Evolutionary conservation across 768 basidiomycete species (phyloP), one percentile per base, ranked within the genome.

Genomic region (Suillus bovinus): DNA sequence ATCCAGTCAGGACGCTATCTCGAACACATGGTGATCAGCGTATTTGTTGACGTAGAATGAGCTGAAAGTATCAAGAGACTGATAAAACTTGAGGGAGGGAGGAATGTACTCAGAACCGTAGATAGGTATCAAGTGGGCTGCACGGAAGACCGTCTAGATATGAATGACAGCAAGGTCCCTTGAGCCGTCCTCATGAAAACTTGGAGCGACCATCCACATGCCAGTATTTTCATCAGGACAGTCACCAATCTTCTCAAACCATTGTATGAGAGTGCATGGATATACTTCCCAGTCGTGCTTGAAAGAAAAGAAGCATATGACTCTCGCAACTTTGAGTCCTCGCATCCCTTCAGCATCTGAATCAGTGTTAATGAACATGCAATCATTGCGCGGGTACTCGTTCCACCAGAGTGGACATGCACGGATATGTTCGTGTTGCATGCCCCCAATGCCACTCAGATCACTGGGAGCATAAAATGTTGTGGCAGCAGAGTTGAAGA

Each of bases 341-440:
- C 17, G 46, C 46, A 69, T 66, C 3, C 68, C 67, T 20, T n/a
- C n/a, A 29, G 33, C 10, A 11, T 46, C 47, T 9, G 33, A 27
- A 38, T 65, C 64, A n/a, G 52, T 65, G 24, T 66, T 65, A 2
- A 66, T 41, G 49, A 66, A 68, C 20, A 55, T 24, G 10, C 52
- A 46, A 6, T 46, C 46, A 13, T 46, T 46, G 13, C 6, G 14
- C 6, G 13, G 22, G 46, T 46, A 49, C 41, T 42, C 34, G 2
- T 53, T 59, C 5, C 61, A 24, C 69, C 70, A 72, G 11, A 61
- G 62, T n/a, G 68, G 68, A 22, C 59, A 65, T 29, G 68, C 54
- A 20, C 59, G 60, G 31, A 71, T 71, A n/a, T 62, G 60, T 56
- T 72, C 66, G 1, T 60, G 60, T 29, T 44, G 61, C 71, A 67